Evolutionary conservation across 1,284 basidiomycete species (phyloP).

Genomic region (Fomes fomentarius): DNA sequence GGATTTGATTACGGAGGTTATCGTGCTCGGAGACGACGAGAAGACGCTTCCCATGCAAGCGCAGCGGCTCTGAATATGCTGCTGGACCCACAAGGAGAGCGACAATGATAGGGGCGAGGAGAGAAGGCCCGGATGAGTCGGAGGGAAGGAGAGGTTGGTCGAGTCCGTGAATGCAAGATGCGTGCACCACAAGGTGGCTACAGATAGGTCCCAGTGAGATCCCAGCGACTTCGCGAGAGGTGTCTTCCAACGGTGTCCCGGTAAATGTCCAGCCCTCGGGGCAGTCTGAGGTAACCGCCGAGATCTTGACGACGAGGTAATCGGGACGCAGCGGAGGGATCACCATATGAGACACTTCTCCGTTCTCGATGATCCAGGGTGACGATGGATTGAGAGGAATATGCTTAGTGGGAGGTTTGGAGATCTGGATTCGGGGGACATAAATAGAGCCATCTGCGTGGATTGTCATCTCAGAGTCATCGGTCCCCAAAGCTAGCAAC

Average conservation of each 20-base stretch:
- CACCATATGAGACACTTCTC: slow-evolving; percentile 1
- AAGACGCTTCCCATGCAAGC: slow-evolving; percentile 7
- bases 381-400: background rate
- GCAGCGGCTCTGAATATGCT: slow-evolving; percentile 14
- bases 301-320: slow-evolving; percentile 15
- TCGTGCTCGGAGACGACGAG: slow-evolving; percentile 14
- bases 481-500: background rate
- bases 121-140: background rate
- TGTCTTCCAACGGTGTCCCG: slow-evolving; percentile 3
- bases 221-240: slow-evolving; percentile 11
- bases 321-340: slow-evolving; percentile 4
- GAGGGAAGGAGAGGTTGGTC: background rate
- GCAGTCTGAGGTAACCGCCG: background rate
- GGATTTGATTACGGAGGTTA: slow-evolving; percentile 6
- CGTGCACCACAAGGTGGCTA: slow-evolving; percentile 14
- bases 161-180: slow-evolving; percentile 1
- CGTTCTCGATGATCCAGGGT: slow-evolving; percentile 17
- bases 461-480: slow-evolving; percentile 16
- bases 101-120: slow-evolving; percentile 3
- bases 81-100: slow-evolving; percentile 11
- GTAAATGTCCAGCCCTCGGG: slow-evolving; percentile 13
- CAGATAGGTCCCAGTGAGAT: slow-evolving; percentile 8
- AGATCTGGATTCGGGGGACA: slow-evolving; percentile 15
- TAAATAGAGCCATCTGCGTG: slow-evolving; percentile 5
- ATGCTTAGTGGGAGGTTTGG: background rate